Evolutionary conservation across 1,284 basidiomycete genomes (phyloP).

Genomic region (Papiliotrema terrestris): DNA sequence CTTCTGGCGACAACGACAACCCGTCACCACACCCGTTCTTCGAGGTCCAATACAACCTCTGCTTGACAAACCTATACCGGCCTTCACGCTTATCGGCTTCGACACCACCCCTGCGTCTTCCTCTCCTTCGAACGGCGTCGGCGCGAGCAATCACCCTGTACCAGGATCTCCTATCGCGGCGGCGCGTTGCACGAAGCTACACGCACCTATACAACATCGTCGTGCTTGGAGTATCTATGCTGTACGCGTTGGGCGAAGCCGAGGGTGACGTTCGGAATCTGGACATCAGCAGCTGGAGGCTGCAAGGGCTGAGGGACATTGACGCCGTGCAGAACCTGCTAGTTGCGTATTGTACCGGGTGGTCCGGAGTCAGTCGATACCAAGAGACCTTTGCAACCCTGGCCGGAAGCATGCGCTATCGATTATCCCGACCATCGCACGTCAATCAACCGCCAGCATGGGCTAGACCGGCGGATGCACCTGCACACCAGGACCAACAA

Average conservation of each 20-base stretch:
- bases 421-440: neutral
- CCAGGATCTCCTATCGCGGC: neutral
- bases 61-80: neutral
- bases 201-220: slow-evolving; percentile 1
- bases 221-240: neutral
- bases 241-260: neutral
- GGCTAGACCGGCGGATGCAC: neutral
- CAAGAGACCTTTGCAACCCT: neutral
- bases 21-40: neutral
- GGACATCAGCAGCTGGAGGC: neutral
- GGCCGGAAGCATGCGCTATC: neutral
- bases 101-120: neutral
- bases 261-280: neutral
- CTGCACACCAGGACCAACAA: neutral
- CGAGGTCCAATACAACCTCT: slow-evolving; percentile 1
- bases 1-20: too few relatives aligned
- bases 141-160: neutral
- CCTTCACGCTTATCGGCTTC: neutral
- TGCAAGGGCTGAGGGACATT: neutral
- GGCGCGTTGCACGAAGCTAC: neutral
- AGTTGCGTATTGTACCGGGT: neutral
- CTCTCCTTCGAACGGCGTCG: neutral
- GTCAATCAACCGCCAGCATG: neutral
- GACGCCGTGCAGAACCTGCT: neutral
- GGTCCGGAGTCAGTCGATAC: neutral